Evolutionary conservation across 1,284 basidiomycete species (phyloP), one percentile per base, ranked within the genome.

Genomic region (Austroboletus niveus): DNA sequence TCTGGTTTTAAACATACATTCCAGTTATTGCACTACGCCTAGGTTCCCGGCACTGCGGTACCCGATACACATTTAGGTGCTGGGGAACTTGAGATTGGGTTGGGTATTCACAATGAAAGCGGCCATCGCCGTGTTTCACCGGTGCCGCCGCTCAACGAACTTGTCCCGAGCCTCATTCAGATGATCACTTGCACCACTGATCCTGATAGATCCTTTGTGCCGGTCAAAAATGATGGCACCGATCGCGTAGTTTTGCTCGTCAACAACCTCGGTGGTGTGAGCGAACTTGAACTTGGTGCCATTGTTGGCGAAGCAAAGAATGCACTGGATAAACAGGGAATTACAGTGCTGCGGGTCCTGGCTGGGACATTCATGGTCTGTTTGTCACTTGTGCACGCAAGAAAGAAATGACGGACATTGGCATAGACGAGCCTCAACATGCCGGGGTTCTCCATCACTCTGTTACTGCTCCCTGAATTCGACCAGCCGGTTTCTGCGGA

Each of bases 21-120:
- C 7, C 24, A 43, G 47, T 45, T 12, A 50, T 39, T 17, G 31
- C 42, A 5, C 12, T 47, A 5, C 51, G 35, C 20, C 11, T 49
- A 91, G 87, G 84, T 93, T 48, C 90, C 92, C 7, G 93, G 92
- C 17, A 94, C 92, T 2, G 82, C 82, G 0, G 64, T 79, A 3
- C 69, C 75, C 3, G 72, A 82, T 44, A 80, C 81, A 3, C 80
- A 87, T 63, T 75, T 95, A 8, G 73, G 74, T 8, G 63, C 71
- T 4, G 71, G 79, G 39, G 90, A 94, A 70, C 82, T 93, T 48
- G 92, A 95, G 69, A 86, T 95, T 50, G 93, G 94, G 11, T 78
- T 90, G 77, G 90, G 90, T 17, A 95, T 96, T 56, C 94, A 98
- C 75, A 98, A 98, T 66, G 94, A 98, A 71, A 80, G 87, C 29